phyloP scores from a whole-genome alignment of 805 yeast species.

The Debaryomyces tyrocola region DNA sequence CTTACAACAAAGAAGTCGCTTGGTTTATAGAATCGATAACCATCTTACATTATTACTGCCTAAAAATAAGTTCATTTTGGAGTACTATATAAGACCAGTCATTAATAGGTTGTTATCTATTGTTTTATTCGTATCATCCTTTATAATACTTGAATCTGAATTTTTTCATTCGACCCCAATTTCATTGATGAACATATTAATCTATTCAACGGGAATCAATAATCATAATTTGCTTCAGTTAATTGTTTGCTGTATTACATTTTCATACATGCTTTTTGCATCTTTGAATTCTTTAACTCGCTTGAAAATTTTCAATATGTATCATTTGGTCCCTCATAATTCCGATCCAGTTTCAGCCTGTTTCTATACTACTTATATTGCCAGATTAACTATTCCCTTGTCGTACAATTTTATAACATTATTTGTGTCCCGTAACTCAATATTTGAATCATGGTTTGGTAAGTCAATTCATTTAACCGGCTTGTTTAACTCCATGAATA shows the following conservation, averaged over 20 bases:
- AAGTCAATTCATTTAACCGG: constrained; percentile 73
- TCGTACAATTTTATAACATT: constrained; percentile 76
- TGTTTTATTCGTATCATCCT: constrained; percentile 43
- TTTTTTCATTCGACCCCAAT: constrained; percentile 65
- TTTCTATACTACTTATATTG: constrained; percentile 77
- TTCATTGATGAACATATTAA: constrained; percentile 57
- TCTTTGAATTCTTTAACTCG: constrained; percentile 66
- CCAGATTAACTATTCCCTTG: constrained; percentile 79
- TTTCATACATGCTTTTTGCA: constrained; percentile 68
- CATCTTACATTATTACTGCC: constrained; percentile 34
- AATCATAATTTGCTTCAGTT: constrained; percentile 31
- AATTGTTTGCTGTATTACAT: constrained; percentile 38
- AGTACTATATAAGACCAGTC: constrained; percentile 47
- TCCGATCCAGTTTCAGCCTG: constrained; percentile 75
- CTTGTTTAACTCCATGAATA: constrained; percentile 68
- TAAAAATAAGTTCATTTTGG: constrained; percentile 37
- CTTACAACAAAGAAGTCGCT: constrained; percentile 12
- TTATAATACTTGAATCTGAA: constrained; percentile 70
- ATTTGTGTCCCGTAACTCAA: constrained; percentile 49
- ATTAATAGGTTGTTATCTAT: constrained; percentile 45
- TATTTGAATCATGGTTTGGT: constrained; percentile 74
- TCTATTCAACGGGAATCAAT: constrained; percentile 30
- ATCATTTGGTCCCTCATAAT: constrained; percentile 67
- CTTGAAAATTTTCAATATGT: constrained; percentile 70
- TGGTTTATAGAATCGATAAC: constrained; percentile 20